Conservation (phyloP, 176 grass and related monocot species). For the Paspalum notatum region DNA sequence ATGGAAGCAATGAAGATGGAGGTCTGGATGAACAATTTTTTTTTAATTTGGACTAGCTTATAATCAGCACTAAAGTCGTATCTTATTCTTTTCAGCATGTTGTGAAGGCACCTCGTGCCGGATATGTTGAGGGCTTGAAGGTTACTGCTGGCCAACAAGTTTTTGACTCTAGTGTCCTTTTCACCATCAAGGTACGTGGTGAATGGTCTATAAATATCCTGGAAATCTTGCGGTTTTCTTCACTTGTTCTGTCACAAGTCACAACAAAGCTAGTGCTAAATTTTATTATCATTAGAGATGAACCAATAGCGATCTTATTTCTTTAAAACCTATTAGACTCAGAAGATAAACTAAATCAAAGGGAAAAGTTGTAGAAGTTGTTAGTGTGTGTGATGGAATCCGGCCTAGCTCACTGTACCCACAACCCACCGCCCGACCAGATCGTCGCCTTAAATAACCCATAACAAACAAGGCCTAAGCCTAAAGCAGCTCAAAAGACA, state of each 20-base stretch:
- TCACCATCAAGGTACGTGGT: conserved; percentile 71
- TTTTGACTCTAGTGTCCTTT: conserved; percentile 85
- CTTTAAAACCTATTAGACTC: background rate
- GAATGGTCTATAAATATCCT: background rate
- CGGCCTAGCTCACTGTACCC: too few relatives aligned
- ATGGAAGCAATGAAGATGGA: conserved; percentile 99
- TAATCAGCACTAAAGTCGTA: too few relatives aligned
- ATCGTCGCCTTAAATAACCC: too few relatives aligned
- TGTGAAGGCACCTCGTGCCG: conserved; percentile 75
- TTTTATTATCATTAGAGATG: background rate
- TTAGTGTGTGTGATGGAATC: too few relatives aligned
- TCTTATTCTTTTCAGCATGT: conserved; percentile 62
- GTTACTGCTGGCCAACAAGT: conserved; percentile 86
- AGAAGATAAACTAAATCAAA: background rate
- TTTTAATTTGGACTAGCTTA: background rate
- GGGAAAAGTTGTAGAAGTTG: background rate
- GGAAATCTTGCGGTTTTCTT: background rate
- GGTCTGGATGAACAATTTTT: conserved; percentile 45
- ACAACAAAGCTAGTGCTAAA: background rate
- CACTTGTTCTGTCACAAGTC: background rate
- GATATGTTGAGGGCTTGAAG: conserved; percentile 73
- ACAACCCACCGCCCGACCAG: too few relatives aligned
- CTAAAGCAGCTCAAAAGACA: too few relatives aligned
- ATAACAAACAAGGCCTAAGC: too few relatives aligned
- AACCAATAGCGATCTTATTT: background rate